phyloP scores from a whole-genome alignment of 805 yeast species.

The Peterozyma xylosa region DNA sequence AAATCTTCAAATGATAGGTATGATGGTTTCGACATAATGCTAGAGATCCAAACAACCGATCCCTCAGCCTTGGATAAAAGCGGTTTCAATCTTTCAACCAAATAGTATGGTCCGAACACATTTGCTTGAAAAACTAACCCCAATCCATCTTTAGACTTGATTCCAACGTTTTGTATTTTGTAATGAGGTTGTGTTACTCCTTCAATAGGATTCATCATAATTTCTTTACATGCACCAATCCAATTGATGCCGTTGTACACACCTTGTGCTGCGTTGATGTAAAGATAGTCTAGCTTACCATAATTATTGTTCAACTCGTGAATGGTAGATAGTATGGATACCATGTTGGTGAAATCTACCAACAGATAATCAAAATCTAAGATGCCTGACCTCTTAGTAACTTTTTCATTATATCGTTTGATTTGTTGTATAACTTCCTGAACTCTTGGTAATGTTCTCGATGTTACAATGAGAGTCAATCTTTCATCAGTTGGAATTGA shows the following conservation, averaged over 20 bases:
- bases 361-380: slow-evolving; percentile 83
- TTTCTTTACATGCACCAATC: slow-evolving; percentile 66
- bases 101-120: slow-evolving; percentile 92
- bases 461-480: slow-evolving; percentile 79
- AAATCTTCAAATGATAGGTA: slow-evolving; percentile 69
- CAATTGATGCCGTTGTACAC: slow-evolving; percentile 84
- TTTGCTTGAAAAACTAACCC: slow-evolving; percentile 92
- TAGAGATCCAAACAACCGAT: slow-evolving; percentile 76
- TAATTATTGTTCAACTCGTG: slow-evolving; percentile 63
- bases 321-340: slow-evolving; percentile 68
- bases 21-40: slow-evolving; percentile 73
- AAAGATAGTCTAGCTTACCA: slow-evolving; percentile 64
- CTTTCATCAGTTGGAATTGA: slow-evolving; percentile 43
- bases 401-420: slow-evolving; percentile 32
- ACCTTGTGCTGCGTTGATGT: slow-evolving; percentile 87
- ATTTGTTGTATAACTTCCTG: slow-evolving; percentile 63
- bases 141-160: slow-evolving; percentile 66
- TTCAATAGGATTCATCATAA: slow-evolving; percentile 56
- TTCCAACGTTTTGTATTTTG: slow-evolving; percentile 76
- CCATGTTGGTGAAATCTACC: slow-evolving; percentile 88
- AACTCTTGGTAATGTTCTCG: slow-evolving; percentile 81
- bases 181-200: slow-evolving; percentile 88
- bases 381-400: slow-evolving; percentile 37
- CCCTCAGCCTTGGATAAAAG: slow-evolving; percentile 49
- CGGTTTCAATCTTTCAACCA: slow-evolving; percentile 58